Evolutionary conservation across 2,329 filamentous ascomycete genomes (phyloP), one percentile per base, ranked within the genome.

Genomic region (Sarocladiaceae sp.): DNA sequence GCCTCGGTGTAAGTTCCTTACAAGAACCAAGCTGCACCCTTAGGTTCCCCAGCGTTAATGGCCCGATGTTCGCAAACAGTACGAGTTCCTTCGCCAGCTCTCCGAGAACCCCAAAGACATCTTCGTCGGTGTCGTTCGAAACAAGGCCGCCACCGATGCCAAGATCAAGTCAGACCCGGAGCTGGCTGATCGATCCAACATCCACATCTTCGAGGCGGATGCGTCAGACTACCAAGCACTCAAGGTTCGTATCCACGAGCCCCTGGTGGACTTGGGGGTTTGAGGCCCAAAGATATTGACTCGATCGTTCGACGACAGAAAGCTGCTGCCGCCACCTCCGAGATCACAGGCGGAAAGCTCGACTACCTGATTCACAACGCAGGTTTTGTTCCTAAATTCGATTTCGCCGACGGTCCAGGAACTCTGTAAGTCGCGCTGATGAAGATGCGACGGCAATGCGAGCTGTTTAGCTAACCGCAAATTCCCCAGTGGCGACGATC

Each of bases 361-460:
- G 74, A 78, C 53, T 71, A 71, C 50, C 55, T 78, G 3, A 69
- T 78, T 29, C 66, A 64, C 46, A 78, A 77, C 44, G 73, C 59
- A 3, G 73, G 53, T 10, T 52, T 58, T 12, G 45, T 66, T 13
- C 48, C 58, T 2, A n/a, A 49, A 1, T 55, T 21, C 15, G 41
- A 42, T 16, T 4, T 20, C 6, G 29, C 31, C 33, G 42, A 41
- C 4, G 13, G 18, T 6, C 31, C 40, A 4, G 43, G 43, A 10
- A 24, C n/a, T 4, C 21, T 49, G 47, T 44, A 41, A 18, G 47
- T 43, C 15, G 26, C 12, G 5, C 19, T 43, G 13, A 43, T 5
- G 6, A 33, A 6, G 15, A n/a, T 43, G 13, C 24, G 6, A n/a
- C 27, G 10, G 27, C 27, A n/a, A n/a, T n/a, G n/a, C 27, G 27